A percentile compares a stretch with the other conserved stretches of the same genome.
These are phyloP conservation scores for Byssochlamys sp. DNA, from an alignment of 2,329 filamentous ascomycete genomes.

Conservation along the genomic window DNA sequence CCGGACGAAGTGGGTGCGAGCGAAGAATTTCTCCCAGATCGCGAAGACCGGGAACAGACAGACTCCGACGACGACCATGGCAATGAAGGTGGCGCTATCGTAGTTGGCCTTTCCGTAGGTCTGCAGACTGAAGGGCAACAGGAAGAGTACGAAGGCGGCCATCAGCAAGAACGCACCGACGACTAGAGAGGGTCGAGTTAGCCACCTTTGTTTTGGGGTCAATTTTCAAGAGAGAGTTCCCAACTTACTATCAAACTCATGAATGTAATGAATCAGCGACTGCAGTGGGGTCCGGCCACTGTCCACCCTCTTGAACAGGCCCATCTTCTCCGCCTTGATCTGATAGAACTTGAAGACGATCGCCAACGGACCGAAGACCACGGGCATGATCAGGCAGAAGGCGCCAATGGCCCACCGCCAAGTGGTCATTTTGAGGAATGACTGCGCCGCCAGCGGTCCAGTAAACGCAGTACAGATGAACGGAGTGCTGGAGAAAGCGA, in stretches of 20 bases:
- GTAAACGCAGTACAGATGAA: conserved; percentile 53
- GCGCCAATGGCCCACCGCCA: conserved; percentile 57
- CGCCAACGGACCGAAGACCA: conserved; percentile 47
- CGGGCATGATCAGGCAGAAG: conserved; percentile 52
- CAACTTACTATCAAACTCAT: conserved; percentile 53
- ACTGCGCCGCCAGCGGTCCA: conserved; percentile 43
- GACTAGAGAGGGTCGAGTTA: conserved; percentile 39
- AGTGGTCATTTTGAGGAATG: conserved; percentile 39
- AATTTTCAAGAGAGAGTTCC: too few relatives aligned
- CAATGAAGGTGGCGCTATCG: conserved; percentile 40
- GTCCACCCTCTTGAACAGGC: conserved; percentile 38
- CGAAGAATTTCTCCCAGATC: conserved; percentile 46
- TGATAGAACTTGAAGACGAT: conserved; percentile 48
- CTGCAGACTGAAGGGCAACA: conserved; percentile 55
- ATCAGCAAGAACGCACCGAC: conserved; percentile 53
- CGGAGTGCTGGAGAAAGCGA: conserved; percentile 50
- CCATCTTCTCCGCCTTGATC: conserved; percentile 46
- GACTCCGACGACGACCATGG: conserved; percentile 46
- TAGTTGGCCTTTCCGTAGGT: conserved; percentile 32
- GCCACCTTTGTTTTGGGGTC: conserved; percentile 11
- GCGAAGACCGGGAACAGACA: conserved; percentile 45
- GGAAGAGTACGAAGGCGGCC: conserved; percentile 52
- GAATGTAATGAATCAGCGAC: conserved; percentile 44
- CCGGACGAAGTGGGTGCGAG: conserved; percentile 45
- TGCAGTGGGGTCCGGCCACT: conserved; percentile 40